Percentiles rank a stretch among this genome's conserved stretches.
Conservation (phyloP, 768 basidiomycete species). For the Amanita muscaria region DNA sequence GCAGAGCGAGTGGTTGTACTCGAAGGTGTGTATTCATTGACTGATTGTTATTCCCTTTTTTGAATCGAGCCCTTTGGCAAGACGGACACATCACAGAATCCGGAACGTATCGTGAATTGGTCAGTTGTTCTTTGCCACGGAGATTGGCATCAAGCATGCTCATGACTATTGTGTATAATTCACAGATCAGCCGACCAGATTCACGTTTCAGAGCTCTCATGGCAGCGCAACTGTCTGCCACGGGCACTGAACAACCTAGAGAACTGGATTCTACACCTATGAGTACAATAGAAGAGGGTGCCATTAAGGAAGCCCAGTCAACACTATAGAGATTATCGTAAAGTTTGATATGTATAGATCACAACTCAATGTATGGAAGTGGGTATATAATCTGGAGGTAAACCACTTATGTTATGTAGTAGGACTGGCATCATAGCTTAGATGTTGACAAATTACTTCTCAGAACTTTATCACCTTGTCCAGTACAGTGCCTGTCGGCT, state of each 20-base stretch:
- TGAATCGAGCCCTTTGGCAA: slow-evolving; percentile 17
- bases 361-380: no score
- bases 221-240: slow-evolving; percentile 76
- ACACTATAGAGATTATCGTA: no score
- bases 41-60: not conserved
- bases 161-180: slow-evolving; percentile 1
- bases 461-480: no score
- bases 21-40: slow-evolving; percentile 44
- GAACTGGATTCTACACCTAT: not conserved
- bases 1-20: slow-evolving; percentile 87
- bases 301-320: not conserved
- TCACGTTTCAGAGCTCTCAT: slow-evolving; percentile 83
- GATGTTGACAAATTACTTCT: no score
- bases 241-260: slow-evolving; percentile 21
- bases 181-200: slow-evolving; percentile 52
- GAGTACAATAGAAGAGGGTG: not conserved
- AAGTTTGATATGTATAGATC: no score
- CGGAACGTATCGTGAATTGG: slow-evolving; percentile 73
- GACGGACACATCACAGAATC: slow-evolving; percentile 76
- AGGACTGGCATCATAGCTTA: no score
- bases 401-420: no score
- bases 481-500: no score
- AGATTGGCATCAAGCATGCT: not conserved
- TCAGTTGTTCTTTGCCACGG: slow-evolving; percentile 29
- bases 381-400: no score